phyloP scores from a whole-genome alignment of 2,329 filamentous ascomycete species.

The Ascocoryne sarcoides region DNA sequence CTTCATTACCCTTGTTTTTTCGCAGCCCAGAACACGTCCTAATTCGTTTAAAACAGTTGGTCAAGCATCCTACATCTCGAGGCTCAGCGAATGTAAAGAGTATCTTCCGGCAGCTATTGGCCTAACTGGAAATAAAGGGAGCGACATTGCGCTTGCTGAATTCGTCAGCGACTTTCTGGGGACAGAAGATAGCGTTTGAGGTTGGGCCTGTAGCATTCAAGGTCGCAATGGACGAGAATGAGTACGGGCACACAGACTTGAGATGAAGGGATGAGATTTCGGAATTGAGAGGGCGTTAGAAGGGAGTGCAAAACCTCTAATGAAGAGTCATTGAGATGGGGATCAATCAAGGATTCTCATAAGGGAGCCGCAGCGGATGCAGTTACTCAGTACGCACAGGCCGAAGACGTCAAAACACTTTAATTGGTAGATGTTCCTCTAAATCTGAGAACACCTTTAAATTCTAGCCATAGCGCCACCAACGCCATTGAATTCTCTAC shows the following conservation, averaged over 20 bases:
- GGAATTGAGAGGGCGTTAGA: too few species aligned
- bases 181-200: conserved; percentile 3
- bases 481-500: too few species aligned
- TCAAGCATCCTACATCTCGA: conserved; percentile 3
- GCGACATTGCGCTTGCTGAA: conserved; percentile 3
- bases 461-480: too few species aligned
- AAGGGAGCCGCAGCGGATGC: too few species aligned
- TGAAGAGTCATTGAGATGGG: too few species aligned
- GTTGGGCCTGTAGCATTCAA: conserved; percentile 4
- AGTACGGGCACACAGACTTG: conserved; percentile 2
- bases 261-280: too few species aligned
- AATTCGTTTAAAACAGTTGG: conserved; percentile 3
- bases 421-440: too few species aligned
- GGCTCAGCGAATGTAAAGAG: conserved; percentile 2
- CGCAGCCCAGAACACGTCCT: conserved; percentile 1
- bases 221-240: conserved; percentile 4
- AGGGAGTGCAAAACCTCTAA: too few species aligned
- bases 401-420: too few species aligned
- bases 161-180: conserved; percentile 2
- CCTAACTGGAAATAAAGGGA: conserved; percentile 4
- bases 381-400: too few species aligned
- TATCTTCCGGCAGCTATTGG: conserved; percentile 1
- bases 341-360: too few species aligned
- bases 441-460: too few species aligned
- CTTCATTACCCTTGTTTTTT: conserved; percentile 1